Evolutionary conservation across 2,329 filamentous ascomycete genomes (phyloP).

Genomic region (Aspergillus fischeri): DNA sequence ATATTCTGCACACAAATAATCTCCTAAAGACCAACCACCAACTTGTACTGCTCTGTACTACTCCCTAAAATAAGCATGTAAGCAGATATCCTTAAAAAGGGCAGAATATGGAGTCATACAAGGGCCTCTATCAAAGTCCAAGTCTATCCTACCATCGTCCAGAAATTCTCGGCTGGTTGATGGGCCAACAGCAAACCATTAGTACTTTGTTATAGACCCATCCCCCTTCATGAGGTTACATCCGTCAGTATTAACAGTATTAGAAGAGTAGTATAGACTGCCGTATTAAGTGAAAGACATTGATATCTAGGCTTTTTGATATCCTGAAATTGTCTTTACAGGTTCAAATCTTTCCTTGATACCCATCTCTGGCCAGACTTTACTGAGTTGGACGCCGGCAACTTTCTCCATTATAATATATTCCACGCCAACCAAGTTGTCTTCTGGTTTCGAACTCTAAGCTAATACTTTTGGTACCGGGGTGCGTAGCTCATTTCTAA

Average conservation of each 20-base stretch:
- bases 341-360: conserved; percentile 22
- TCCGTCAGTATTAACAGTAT: conserved; percentile 15
- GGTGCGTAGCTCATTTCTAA: conserved; percentile 9
- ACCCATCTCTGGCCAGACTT: conserved; percentile 27
- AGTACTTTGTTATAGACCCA: too few relatives aligned
- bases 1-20: too few relatives aligned
- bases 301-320: conserved; percentile 28
- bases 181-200: too few relatives aligned
- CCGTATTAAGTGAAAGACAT: conserved; percentile 23
- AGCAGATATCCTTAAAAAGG: too few relatives aligned
- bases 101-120: too few relatives aligned
- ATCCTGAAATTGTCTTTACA: conserved; percentile 22
- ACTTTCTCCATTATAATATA: conserved; percentile 17
- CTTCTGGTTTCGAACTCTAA: conserved; percentile 9
- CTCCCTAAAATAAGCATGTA: too few relatives aligned
- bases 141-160: too few relatives aligned
- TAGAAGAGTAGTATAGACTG: conserved; percentile 27
- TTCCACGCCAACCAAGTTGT: conserved; percentile 5
- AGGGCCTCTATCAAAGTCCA: too few relatives aligned
- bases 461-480: conserved; percentile 10
- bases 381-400: conserved; percentile 24
- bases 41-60: too few relatives aligned
- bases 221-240: neutral
- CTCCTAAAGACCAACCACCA: too few relatives aligned
- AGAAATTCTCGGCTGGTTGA: too few relatives aligned